These are phyloP conservation scores for Kluyveromyces dobzhanskii DNA, from an alignment of 805 yeast species.

Conservation along the genomic window DNA sequence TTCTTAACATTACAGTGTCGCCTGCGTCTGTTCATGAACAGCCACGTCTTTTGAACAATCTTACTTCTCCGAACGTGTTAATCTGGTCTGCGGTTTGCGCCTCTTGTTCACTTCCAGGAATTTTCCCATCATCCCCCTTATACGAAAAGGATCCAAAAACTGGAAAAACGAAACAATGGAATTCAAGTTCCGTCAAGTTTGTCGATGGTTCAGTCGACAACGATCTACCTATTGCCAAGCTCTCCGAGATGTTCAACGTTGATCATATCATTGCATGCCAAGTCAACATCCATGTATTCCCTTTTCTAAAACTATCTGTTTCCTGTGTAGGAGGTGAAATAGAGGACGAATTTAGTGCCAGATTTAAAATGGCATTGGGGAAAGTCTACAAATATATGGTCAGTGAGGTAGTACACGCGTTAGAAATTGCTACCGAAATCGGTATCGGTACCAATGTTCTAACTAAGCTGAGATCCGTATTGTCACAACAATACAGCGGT, in stretches of 20 bases:
- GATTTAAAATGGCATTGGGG: constrained; percentile 43
- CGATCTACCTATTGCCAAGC: constrained; percentile 82
- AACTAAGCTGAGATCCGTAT: constrained; percentile 63
- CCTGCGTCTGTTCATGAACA: constrained; percentile 88
- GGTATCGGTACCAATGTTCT: constrained; percentile 69
- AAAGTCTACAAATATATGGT: constrained; percentile 50
- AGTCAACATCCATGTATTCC: constrained; percentile 94
- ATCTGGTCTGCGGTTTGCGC: constrained; percentile 90
- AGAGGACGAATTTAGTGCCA: constrained; percentile 51
- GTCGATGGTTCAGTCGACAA: constrained; percentile 96
- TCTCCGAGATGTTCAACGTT: constrained; percentile 94
- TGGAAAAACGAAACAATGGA: constrained; percentile 73
- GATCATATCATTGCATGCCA: constrained; percentile 97
- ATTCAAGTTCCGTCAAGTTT: constrained; percentile 57
- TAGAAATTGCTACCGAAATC: constrained; percentile 64
- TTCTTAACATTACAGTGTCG: constrained; percentile 90
- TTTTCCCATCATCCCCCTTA: constrained; percentile 79
- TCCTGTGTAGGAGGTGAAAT: constrained; percentile 63
- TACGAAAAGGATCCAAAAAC: constrained; percentile 75
- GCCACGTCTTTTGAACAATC: constrained; percentile 70
- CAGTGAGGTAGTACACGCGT: constrained; percentile 68
- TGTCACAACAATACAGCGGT: constrained; percentile 86
- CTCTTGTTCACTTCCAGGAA: constrained; percentile 88
- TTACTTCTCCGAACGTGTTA: constrained; percentile 74
- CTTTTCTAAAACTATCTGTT: constrained; percentile 62